Evolutionary conservation across 139 green algal genomes (phyloP), one percentile per base, ranked within the genome.

Genomic region (Trebouxia sp.): DNA sequence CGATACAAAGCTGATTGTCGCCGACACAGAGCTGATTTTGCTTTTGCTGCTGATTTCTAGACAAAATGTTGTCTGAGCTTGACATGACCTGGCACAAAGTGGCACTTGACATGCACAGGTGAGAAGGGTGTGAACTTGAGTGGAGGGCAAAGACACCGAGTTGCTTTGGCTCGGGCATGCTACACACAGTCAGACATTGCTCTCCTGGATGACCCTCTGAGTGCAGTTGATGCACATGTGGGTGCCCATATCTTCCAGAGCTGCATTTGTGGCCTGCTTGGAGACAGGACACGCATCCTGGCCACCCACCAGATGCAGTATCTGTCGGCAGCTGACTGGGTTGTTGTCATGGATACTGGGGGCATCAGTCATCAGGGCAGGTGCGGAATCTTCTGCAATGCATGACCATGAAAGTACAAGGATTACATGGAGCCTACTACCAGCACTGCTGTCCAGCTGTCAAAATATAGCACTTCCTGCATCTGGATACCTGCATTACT

Each of bases 291-390:
- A 0, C 88, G 93, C 38, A 77, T 98, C 47, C 87, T 98, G 58
- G 94, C 97, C 1, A 98, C 94, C 4, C 94, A 98, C 79, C 94
- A 97, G 86, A 80, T 87, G 24, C 94, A 98, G 82, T 97, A 90
- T 86, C 89, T 98, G 80, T 89, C 92, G n/a, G 53, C 67, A 22
- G 94, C 89, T 69, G 94, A 97, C 85, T 78, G 83, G 1, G 86
- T 98, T 35, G 30, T 95, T 43, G 91, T 98, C 41, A 37, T 77
- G 69, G 41, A 77, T 39, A 35, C n/a, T 55, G 69, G 69, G 20
- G 28, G 9, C 17, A 53, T 77, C 20, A 51, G 43, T 51, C 42
- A 77, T 41, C 69, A 56, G 39, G 69, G 69, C 41, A 77, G 69
- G 69, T 77, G 35, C 28, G 47, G 14, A 53, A n/a, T n/a, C n/a